Evolutionary conservation across 1,284 basidiomycete species (phyloP), one percentile per base, ranked within the genome.

Genomic region (Sanguinoderma infundibulare): DNA sequence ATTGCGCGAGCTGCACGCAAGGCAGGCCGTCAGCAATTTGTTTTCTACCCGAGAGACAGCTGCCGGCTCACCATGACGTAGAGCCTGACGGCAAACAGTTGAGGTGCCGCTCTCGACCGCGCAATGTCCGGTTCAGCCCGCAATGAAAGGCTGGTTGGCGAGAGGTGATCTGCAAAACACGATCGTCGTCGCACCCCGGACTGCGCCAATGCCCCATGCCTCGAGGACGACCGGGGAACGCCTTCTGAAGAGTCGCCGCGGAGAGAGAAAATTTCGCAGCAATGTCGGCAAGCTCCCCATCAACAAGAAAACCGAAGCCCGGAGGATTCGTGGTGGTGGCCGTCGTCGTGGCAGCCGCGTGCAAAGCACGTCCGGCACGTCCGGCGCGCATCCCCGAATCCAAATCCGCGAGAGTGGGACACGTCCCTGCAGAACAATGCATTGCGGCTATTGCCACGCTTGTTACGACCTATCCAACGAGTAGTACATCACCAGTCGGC

Each of bases 271-370:
- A 28, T 47, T 35, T 53, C 54, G 59, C 55, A 35, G 55, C 47
- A 61, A 57, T 42, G 17, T 57, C 60, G 60, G 55, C 35, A 15
- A 14, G 36, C 35, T 53, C 35, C 38, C 22, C 22, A 50, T 28
- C 9, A 1, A 24, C 50, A 34, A 32, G 53, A 34, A 8, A 26
- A 46, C n/a, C 28, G 34, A 7, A 22, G 24, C 20, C 22, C 26
- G 53, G 26, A 38, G 24, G 24, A 20, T 55, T 52, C n/a, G 30
- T 36, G 35, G 10, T 50, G 12, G 30, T 36, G 35, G 10, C 42
- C 51, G 55, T 61, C 55, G 60, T 36, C 60, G 60, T 61, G 60
- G 42, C 55, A 53, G 17, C 52, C 55, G 50, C 50, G 42, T 53
- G 55, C 34, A n/a, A n/a, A n/a, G n/a, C n/a, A n/a, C n/a, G n/a